Evolutionary conservation across 768 basidiomycete genomes (phyloP), one percentile per base, ranked within the genome.

Genomic region (Boletus sp.): DNA sequence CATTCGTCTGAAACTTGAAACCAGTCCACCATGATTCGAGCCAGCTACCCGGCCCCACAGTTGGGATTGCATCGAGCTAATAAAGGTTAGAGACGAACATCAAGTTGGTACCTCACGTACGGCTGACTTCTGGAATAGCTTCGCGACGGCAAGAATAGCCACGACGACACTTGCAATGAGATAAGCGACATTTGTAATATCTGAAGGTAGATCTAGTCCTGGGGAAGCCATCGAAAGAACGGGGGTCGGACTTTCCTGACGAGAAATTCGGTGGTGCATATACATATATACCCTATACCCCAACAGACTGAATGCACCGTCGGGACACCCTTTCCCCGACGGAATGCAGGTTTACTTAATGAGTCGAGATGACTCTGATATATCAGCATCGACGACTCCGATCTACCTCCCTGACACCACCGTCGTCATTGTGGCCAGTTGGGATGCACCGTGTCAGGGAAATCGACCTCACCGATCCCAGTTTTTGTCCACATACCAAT

Each of bases 41-140:
- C 81, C 81, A 83, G 24, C 66, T 42, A 45, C 9, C 12, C 15
- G 44, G 28, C 14, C 44, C 44, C 8, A 45, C 44, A 17, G 44
- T 45, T 29, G 28, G 44, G 28, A 45, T 45, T 45, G 28, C 44
- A 45, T 45, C 44, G 28, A 45, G 44, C 18, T 28, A 15, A 29
- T 45, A 9, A 9, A 15, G 24, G 44, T 29, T 6, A 5, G 8
- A 45, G 14, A 29, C 24, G 8, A 29, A 45, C 15, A 15, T 29
- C 28, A 28, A 29, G 44, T 28, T 9, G 15, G 20, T 11, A 45
- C 4, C 44, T 2, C 28, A 45, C 28, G 15, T 28, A 45, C 44
- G 6, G 18, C 44, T 17, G 44, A 29, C 15, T 44, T 45, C 11
- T 28, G 2, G 44, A 29, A 4, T n/a, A 45, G 8, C 14, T 45